phyloP scores from a whole-genome alignment of 192 early-diverging fungal genomes.

The Dispira simplex region DNA sequence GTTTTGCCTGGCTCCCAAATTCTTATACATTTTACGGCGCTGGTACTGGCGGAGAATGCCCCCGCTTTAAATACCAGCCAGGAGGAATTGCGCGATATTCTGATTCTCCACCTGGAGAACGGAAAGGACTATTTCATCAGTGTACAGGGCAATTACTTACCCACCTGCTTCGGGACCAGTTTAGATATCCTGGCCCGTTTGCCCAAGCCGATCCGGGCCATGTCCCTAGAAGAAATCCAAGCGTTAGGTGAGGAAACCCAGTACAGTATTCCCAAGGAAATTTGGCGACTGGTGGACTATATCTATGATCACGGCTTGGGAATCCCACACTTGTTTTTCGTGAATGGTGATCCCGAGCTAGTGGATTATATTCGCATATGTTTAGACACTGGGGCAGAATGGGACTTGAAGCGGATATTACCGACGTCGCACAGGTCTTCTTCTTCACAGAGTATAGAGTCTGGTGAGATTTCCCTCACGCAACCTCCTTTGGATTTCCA shows the following conservation, averaged over 20 bases:
- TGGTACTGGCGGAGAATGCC: constrained; percentile 31
- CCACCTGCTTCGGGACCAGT: constrained; percentile 58
- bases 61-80: constrained; percentile 35
- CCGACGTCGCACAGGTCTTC: too few relatives aligned
- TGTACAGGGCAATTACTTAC: constrained; percentile 48
- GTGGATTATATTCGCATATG: constrained; percentile 57
- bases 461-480: too few relatives aligned
- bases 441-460: too few relatives aligned
- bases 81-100: constrained; percentile 49
- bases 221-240: constrained; percentile 30
- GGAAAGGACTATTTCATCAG: constrained; percentile 77
- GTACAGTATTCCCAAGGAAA: constrained; percentile 26
- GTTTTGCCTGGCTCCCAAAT: constrained; percentile 44
- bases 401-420: constrained; percentile 21
- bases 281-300: constrained; percentile 29
- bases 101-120: constrained; percentile 68
- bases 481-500: too few relatives aligned
- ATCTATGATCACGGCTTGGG: constrained; percentile 20
- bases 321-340: constrained; percentile 19
- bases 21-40: constrained; percentile 39
- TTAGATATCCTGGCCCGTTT: constrained; percentile 48
- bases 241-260: constrained; percentile 17
- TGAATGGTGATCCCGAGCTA: constrained; percentile 39
- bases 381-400: constrained; percentile 58
- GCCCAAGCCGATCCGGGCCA: constrained; percentile 34